Percentiles rank a stretch among this genome's conserved stretches.
These are phyloP conservation scores for Lachnellula arida DNA, from an alignment of 2,329 filamentous ascomycete species.

Conservation along the genomic window DNA sequence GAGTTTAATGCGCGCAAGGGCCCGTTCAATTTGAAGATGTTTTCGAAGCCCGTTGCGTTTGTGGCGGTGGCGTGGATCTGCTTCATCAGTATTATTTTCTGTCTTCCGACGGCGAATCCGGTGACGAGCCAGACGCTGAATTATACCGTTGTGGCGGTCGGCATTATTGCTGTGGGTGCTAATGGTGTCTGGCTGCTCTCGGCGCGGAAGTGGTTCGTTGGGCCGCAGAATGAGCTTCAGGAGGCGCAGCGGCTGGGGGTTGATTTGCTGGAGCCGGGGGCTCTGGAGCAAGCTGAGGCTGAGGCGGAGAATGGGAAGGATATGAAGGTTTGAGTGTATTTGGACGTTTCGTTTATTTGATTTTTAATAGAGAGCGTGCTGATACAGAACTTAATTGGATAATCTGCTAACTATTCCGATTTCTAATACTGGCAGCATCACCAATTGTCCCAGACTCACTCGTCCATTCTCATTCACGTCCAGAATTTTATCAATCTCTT, in stretches of 20 bases:
- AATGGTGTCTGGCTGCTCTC: conserved; percentile 47
- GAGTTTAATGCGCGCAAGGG: conserved; percentile 48
- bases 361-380: too few relatives aligned
- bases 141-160: conserved; percentile 55
- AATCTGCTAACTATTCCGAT: too few relatives aligned
- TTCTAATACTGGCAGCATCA: too few relatives aligned
- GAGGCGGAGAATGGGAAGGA: conserved; percentile 7
- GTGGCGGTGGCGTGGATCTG: conserved; percentile 47
- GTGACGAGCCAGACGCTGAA: conserved; percentile 53
- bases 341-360: too few relatives aligned
- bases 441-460: too few relatives aligned
- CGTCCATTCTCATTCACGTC: too few relatives aligned
- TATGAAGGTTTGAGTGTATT: not conserved
- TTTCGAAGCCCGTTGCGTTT: conserved; percentile 44
- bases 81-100: conserved; percentile 54
- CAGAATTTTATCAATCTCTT: too few relatives aligned
- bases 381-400: too few relatives aligned
- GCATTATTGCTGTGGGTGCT: conserved; percentile 47
- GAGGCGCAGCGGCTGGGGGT: conserved; percentile 45
- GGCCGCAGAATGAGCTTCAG: conserved; percentile 49
- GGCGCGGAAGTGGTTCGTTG: conserved; percentile 51
- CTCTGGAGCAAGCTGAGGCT: conserved; percentile 22
- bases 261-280: conserved; percentile 34
- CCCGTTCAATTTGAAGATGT: conserved; percentile 47
- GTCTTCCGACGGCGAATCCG: conserved; percentile 50